A percentile compares a stretch with the other conserved stretches of the same genome.
Conservation (phyloP, 805 yeast species). For the Pichia californica region DNA sequence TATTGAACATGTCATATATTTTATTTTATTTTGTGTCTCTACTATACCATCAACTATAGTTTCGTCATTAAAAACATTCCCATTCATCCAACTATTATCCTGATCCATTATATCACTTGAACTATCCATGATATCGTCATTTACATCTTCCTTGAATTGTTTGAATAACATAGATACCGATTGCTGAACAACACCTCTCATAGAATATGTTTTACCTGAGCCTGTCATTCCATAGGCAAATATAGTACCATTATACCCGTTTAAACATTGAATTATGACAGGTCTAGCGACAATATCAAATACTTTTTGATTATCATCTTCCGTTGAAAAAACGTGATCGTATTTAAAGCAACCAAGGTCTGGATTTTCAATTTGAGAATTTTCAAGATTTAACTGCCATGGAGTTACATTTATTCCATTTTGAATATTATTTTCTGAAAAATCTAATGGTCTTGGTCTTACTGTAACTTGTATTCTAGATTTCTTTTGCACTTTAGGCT, state of each 20-base stretch:
- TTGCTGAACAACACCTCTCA: slow-evolving; percentile 74
- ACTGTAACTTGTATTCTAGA: slow-evolving; percentile 58
- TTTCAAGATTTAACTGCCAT: slow-evolving; percentile 41
- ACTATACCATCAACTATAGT: background rate
- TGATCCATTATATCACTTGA: slow-evolving; percentile 9
- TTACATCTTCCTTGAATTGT: slow-evolving; percentile 22
- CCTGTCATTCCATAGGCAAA: slow-evolving; percentile 97
- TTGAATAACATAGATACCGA: slow-evolving; percentile 58
- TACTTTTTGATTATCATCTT: slow-evolving; percentile 49
- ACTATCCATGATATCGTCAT: background rate
- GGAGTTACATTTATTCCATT: slow-evolving; percentile 1
- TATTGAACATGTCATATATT: slow-evolving; percentile 59
- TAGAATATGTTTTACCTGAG: slow-evolving; percentile 82
- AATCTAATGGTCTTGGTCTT: slow-evolving; percentile 60
- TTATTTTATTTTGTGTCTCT: slow-evolving; percentile 9
- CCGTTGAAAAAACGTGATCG: slow-evolving; percentile 71
- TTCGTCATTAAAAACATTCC: slow-evolving; percentile 21
- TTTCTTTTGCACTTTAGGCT: background rate
- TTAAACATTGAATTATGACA: slow-evolving; percentile 47
- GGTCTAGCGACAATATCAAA: slow-evolving; percentile 51
- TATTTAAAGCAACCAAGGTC: slow-evolving; percentile 64
- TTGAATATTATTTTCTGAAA: slow-evolving; percentile 5
- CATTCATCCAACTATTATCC: slow-evolving; percentile 4
- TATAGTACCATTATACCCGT: slow-evolving; percentile 81
- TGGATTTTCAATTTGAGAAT: slow-evolving; percentile 38